A percentile compares a stretch with the other conserved stretches of the same genome.
These are phyloP conservation scores for Rhodocollybia butyracea DNA, from an alignment of 768 basidiomycete genomes.

Conservation along the genomic window DNA sequence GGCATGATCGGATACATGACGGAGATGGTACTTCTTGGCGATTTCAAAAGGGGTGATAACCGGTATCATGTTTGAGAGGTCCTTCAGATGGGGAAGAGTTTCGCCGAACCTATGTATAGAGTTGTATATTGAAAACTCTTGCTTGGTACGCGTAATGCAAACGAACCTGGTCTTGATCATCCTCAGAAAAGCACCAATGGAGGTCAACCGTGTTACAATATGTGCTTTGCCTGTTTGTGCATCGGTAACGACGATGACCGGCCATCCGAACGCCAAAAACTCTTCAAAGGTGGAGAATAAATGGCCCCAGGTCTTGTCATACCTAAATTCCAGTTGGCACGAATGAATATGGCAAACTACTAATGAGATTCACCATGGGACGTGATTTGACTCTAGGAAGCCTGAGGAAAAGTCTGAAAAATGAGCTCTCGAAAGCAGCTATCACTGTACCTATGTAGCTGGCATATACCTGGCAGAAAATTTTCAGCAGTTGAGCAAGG, in stretches of 20 bases:
- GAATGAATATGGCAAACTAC: neutral
- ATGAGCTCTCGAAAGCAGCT: too few species aligned
- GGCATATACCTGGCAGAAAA: conserved; percentile 48
- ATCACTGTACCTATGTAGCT: conserved; percentile 79
- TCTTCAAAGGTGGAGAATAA: conserved; percentile 76
- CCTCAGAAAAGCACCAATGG: conserved; percentile 72
- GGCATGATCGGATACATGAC: conserved; percentile 63
- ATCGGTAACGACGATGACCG: conserved; percentile 75
- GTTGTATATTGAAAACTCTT: neutral
- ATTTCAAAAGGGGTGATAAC: conserved; percentile 69
- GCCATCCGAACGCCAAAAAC: conserved; percentile 83
- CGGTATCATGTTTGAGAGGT: conserved; percentile 76
- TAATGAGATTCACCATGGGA: conserved; percentile 51
- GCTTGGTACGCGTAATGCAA: neutral
- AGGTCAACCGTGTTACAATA: conserved; percentile 73
- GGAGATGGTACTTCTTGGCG: conserved; percentile 60
- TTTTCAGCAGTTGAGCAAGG: neutral
- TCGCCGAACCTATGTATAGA: conserved; percentile 62
- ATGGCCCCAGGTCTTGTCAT: conserved; percentile 77
- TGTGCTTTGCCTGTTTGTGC: conserved; percentile 68
- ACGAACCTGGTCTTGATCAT: conserved; percentile 82
- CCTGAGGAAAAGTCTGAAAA: too few species aligned
- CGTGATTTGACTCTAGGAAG: conserved; percentile 58
- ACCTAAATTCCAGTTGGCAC: conserved; percentile 40
- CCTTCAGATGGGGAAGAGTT: conserved; percentile 62